Evolutionary conservation across 345 rosid genomes (phyloP).

Genomic region (Brassica juncea): DNA sequence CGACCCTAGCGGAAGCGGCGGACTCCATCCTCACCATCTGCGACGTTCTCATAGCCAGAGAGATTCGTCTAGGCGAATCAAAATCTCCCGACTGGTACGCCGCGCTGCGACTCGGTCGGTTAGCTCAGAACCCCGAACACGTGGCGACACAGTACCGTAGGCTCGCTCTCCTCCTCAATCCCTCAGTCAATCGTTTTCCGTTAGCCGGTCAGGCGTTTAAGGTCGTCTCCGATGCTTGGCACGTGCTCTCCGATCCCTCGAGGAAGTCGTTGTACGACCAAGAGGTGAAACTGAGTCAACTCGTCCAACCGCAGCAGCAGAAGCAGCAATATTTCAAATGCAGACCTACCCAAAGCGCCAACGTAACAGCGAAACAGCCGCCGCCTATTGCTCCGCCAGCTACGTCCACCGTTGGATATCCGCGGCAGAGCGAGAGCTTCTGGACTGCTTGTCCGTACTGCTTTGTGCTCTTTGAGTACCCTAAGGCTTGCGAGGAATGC

Average conservation of each 20-base stretch:
- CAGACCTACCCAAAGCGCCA: conserved; percentile 22
- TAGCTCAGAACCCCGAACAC: conserved; percentile 68
- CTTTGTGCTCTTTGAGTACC: conserved; percentile 72
- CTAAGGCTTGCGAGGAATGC: conserved; percentile 75
- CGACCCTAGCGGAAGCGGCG: conserved; percentile 56
- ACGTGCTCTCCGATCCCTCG: conserved; percentile 63
- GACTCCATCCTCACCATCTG: conserved; percentile 77
- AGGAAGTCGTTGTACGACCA: conserved; percentile 74
- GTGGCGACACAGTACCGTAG: conserved; percentile 80
- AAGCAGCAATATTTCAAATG: conserved; percentile 29
- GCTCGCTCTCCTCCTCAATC: conserved; percentile 70
- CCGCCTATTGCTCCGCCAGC: conserved; percentile 14
- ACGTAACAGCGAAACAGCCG: neutral
- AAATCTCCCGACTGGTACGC: conserved; percentile 71
- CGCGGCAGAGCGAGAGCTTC: conserved; percentile 48
- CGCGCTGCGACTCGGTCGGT: conserved; percentile 70
- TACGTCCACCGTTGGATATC: conserved; percentile 13
- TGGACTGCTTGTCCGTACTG: conserved; percentile 98
- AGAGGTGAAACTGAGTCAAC: conserved; percentile 65
- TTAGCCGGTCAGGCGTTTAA: conserved; percentile 77
- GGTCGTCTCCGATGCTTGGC: conserved; percentile 84
- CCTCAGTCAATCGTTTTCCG: conserved; percentile 59
- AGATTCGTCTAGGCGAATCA: conserved; percentile 42
- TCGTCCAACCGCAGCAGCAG: conserved; percentile 34
- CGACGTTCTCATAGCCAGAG: conserved; percentile 72